Evolutionary conservation across 106 monocot species (phyloP), one percentile per base, ranked within the genome.

Genomic region (Cymbidium sinense): DNA sequence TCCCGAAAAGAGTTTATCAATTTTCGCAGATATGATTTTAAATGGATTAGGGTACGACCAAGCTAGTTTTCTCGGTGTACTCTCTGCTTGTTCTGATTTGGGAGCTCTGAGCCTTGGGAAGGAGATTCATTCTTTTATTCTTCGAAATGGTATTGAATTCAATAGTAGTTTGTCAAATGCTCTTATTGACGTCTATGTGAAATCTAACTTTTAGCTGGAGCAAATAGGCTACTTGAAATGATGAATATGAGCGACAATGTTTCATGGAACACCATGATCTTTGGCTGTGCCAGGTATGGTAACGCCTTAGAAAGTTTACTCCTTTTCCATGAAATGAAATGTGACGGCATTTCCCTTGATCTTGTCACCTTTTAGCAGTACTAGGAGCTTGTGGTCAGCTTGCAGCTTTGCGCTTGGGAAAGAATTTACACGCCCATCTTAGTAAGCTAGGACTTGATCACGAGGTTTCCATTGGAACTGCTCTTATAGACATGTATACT

Each of bases 191-290:
- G 82, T 88, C 81, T 95, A 95, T 41, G 72, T 85, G 0, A 95
- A 93, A 73, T 90, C 90, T 35, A 76, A 81, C 4, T 77, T 67
- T 51, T 93, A 8, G 67, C 34, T 36, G 51, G 25, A 2, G 90
- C 95, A 1, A 86, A 88, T 61, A 77, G 75, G 75, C 23, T 84
- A 44, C 69, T 0, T 7, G 77, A 85, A 25, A 88, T 86, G 13
- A 10, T 90, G 13, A 69, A 86, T 51, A 52, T 83, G 0, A 90
- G 88, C 0, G 95, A n/a, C n/a, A n/a, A n/a, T n/a, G n/a, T n/a
- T n/a, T n/a, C n/a, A n/a, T n/a, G n/a, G n/a, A n/a, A n/a, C 90
- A 33, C 89, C 1, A 90, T 93, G 93, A 93, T 95, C 55, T 83
- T 83, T 6, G 93, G 95, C 69, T 90, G 77, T 71, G 69, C 85